phyloP scores from a whole-genome alignment of 1,139 yeast species.

The Magnusiomyces clavatus region DNA sequence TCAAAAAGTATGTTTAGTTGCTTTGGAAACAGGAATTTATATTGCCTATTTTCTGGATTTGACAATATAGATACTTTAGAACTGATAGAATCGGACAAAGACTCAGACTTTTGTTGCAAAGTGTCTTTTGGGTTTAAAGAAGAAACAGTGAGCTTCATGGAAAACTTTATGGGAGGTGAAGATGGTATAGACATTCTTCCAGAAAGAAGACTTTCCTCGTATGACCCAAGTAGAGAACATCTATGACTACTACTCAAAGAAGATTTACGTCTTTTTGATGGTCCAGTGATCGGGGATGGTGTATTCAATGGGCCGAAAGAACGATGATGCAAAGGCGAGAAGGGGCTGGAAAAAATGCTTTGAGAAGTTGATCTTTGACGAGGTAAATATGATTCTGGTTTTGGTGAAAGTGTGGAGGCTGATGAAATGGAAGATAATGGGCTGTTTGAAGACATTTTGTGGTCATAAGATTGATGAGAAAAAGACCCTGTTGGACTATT shows the following conservation, averaged over 20 bases:
- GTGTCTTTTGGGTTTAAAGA: conserved; percentile 15
- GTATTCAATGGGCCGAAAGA: background rate
- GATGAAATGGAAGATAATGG: background rate
- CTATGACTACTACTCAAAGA: conserved; percentile 13
- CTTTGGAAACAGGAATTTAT: conserved; percentile 18
- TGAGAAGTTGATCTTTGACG: background rate
- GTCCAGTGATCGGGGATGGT: background rate
- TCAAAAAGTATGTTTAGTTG: conserved; percentile 28
- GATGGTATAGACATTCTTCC: conserved; percentile 31
- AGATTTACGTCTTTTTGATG: conserved; percentile 12
- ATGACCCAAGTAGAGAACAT: conserved; percentile 30
- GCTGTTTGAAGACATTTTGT: background rate
- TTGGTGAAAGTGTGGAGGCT: background rate
- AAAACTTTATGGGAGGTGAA: conserved; percentile 28
- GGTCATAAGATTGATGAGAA: background rate
- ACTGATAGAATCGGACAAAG: too few species aligned
- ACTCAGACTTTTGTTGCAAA: background rate
- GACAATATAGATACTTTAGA: too few species aligned
- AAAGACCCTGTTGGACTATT: background rate
- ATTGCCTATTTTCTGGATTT: background rate
- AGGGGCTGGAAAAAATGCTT: background rate
- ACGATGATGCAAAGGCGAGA: background rate
- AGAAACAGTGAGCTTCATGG: conserved; percentile 21
- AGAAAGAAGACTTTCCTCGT: conserved; percentile 31
- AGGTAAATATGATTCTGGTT: background rate